A percentile compares a stretch with the other conserved stretches of the same genome.
Conservation (phyloP, 495 filamentous ascomycete genomes). For the Penicillium tannophilum region DNA sequence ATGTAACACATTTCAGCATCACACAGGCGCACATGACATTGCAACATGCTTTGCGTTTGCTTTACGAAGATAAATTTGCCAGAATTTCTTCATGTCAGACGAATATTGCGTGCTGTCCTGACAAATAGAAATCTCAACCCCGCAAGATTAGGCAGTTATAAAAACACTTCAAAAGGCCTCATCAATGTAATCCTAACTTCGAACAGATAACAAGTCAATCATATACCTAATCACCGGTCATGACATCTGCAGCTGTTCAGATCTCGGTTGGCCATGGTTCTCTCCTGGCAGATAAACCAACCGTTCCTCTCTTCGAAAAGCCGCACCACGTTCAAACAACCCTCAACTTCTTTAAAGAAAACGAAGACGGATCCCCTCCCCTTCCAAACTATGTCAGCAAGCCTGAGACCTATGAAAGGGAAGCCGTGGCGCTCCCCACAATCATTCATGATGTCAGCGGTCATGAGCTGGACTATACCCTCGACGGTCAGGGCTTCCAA, state of each 20-base stretch:
- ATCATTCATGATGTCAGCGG: constrained; percentile 52
- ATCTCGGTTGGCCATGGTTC: constrained; percentile 17
- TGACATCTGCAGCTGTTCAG: constrained; percentile 49
- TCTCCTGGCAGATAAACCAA: constrained; percentile 21
- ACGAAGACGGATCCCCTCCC: constrained; percentile 59
- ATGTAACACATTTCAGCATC: not conserved
- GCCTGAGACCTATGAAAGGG: constrained; percentile 55
- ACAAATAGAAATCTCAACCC: constrained; percentile 31
- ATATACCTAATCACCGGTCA: constrained; percentile 6
- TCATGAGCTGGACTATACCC: constrained; percentile 49
- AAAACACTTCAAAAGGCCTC: not conserved
- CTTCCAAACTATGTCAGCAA: constrained; percentile 48
- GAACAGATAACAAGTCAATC: not conserved
- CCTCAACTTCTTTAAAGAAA: constrained; percentile 62
- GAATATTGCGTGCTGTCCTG: constrained; percentile 40
- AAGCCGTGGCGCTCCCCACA: constrained; percentile 30
- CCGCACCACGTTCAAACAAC: constrained; percentile 55
- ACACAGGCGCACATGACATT: not conserved
- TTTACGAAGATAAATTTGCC: constrained; percentile 24
- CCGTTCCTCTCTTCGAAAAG: constrained; percentile 21
- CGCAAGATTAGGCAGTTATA: constrained; percentile 22
- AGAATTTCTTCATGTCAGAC: constrained; percentile 30
- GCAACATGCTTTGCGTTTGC: not conserved
- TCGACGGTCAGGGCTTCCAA: constrained; percentile 55
- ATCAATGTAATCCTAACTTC: not conserved